Conservation (phyloP, 768 basidiomycete genomes). For the Leccinum disarticulatum region DNA sequence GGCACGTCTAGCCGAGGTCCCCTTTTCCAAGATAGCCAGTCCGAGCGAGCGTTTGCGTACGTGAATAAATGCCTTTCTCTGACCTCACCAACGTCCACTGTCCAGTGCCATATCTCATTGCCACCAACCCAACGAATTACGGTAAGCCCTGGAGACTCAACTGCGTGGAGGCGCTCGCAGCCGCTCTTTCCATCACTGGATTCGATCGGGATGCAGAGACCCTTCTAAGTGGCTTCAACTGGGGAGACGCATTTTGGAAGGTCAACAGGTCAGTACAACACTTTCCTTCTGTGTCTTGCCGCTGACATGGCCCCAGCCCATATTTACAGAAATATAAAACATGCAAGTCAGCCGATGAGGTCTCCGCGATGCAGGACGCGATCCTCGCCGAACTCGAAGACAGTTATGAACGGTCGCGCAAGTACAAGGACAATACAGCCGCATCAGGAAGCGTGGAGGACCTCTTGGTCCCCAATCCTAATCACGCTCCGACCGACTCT, state of each 20-base stretch:
- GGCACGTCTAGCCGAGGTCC: constrained; percentile 93
- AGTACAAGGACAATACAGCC: constrained; percentile 36
- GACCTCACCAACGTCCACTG: not conserved
- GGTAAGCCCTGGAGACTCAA: constrained; percentile 96
- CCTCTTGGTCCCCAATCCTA: constrained; percentile 68
- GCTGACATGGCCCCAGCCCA: constrained; percentile 2
- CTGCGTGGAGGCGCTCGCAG: constrained; percentile 92
- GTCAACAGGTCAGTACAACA: constrained; percentile 64
- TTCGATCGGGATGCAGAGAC: constrained; percentile 79
- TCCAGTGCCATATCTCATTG: constrained; percentile 90
- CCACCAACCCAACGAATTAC: constrained; percentile 97
- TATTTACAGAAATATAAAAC: constrained; percentile 76
- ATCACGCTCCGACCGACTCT: constrained; percentile 39
- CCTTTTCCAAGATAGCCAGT: constrained; percentile 90
- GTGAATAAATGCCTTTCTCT: constrained; percentile 30
- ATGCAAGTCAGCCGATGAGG: constrained; percentile 62
- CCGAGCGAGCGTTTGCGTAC: constrained; percentile 88
- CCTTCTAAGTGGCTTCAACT: constrained; percentile 80
- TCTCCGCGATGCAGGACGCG: constrained; percentile 58
- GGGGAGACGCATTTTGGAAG: constrained; percentile 85
- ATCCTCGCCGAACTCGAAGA: constrained; percentile 70
- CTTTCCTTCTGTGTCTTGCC: not conserved
- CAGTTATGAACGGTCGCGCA: constrained; percentile 57
- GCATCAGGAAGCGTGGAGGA: constrained; percentile 49
- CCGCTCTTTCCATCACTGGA: constrained; percentile 92